phyloP scores from a whole-genome alignment of 768 basidiomycete genomes.

The Pisolithus marmoratus region DNA sequence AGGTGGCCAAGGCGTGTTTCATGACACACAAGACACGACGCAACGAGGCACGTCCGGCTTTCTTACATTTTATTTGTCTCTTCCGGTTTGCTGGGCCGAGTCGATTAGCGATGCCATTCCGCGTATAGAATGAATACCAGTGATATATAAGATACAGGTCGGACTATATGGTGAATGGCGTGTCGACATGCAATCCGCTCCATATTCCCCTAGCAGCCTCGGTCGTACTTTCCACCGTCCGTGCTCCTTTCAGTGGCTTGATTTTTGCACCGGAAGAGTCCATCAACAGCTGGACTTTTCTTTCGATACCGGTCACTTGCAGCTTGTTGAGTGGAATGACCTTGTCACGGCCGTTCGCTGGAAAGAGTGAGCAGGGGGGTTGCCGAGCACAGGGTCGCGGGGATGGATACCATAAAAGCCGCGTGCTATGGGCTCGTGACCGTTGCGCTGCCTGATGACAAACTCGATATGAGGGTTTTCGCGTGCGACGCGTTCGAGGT shows the following conservation, averaged over 20 bases:
- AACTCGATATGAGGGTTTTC: slow-evolving; percentile 81
- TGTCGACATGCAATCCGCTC: slow-evolving; percentile 81
- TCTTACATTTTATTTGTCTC: too few relatives aligned
- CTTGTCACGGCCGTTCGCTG: slow-evolving; percentile 86
- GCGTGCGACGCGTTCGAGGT: slow-evolving; percentile 59
- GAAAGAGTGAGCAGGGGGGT: slow-evolving; percentile 8
- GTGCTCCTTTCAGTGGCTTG: slow-evolving; percentile 59
- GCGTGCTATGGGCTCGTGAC: slow-evolving; percentile 73
- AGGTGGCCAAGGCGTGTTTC: slow-evolving; percentile 30
- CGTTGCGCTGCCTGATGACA: slow-evolving; percentile 70
- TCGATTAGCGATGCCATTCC: background rate
- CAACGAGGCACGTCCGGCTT: background rate
- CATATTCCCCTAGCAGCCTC: slow-evolving; percentile 85
- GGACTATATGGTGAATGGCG: slow-evolving; percentile 48
- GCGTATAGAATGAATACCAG: background rate
- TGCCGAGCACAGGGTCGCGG: background rate
- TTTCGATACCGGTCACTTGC: slow-evolving; percentile 65
- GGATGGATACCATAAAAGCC: slow-evolving; percentile 67
- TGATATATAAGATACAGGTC: slow-evolving; percentile 8
- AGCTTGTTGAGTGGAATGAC: slow-evolving; percentile 76
- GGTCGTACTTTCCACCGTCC: slow-evolving; percentile 70
- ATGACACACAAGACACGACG: slow-evolving; percentile 16
- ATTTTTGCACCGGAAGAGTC: slow-evolving; percentile 88
- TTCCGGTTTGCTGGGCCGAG: background rate
- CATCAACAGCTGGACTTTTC: slow-evolving; percentile 78